Evolutionary conservation across 1,139 yeast species (phyloP).

Genomic region (Taphrina communis): DNA sequence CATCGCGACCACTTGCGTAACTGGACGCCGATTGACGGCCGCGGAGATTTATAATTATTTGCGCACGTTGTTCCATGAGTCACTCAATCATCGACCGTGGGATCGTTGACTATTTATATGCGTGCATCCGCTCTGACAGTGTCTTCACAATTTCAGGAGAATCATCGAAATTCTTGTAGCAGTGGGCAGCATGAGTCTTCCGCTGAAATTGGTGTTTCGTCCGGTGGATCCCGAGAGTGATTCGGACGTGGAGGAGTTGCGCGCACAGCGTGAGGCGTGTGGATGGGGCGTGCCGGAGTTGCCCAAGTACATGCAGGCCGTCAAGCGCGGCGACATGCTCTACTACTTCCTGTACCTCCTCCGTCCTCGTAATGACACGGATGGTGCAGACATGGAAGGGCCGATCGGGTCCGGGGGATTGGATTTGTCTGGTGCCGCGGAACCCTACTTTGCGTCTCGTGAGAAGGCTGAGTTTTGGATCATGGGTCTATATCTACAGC

Average conservation of each 20-base stretch:
- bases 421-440: conserved; percentile 21
- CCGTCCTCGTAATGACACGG: neutral
- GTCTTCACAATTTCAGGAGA: too few relatives aligned
- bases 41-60: too few relatives aligned
- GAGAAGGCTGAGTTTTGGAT: conserved; percentile 13
- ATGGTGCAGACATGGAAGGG: neutral
- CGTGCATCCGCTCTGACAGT: too few relatives aligned
- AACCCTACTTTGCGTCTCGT: neutral
- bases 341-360: conserved; percentile 31
- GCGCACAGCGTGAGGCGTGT: conserved; percentile 13
- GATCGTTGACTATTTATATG: too few relatives aligned
- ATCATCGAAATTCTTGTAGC: too few relatives aligned
- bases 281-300: conserved; percentile 25
- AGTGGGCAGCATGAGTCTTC: neutral
- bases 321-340: conserved; percentile 20
- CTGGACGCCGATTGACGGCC: too few relatives aligned
- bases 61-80: too few relatives aligned
- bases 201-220: conserved; percentile 1
- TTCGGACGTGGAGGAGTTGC: conserved; percentile 12
- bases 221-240: conserved; percentile 15
- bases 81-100: too few relatives aligned
- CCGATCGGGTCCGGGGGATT: conserved; percentile 32
- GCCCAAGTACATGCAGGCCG: conserved; percentile 13
- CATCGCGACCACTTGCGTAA: too few relatives aligned
- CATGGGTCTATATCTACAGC: conserved; percentile 18